phyloP scores from a whole-genome alignment of 1,139 yeast species.

The Yarrowia galli region DNA sequence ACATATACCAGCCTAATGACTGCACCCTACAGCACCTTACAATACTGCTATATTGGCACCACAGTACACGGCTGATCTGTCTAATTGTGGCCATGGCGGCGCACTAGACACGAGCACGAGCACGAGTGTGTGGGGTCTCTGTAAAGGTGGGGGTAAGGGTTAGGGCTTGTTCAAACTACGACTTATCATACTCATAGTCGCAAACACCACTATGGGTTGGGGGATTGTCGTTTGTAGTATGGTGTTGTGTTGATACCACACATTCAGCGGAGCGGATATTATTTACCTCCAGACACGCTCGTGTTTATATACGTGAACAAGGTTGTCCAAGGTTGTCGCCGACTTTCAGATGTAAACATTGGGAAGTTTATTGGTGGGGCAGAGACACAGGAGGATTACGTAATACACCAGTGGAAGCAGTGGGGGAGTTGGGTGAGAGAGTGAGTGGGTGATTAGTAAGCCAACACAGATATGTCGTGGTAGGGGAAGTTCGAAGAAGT shows the following conservation, averaged over 20 bases:
- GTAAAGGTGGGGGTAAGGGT: not conserved
- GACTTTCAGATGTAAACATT: constrained; percentile 21
- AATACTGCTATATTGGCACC: not conserved
- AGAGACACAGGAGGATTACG: not conserved
- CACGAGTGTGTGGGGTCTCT: not conserved
- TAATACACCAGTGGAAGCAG: not conserved
- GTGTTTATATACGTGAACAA: constrained; percentile 17
- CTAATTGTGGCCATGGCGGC: too few species aligned
- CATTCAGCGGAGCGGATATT: too few species aligned
- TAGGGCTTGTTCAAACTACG: not conserved
- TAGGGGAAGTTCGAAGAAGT: too few species aligned
- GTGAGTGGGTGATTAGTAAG: too few species aligned
- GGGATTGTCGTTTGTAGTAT: too few species aligned
- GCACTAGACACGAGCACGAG: not conserved
- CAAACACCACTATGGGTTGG: not conserved
- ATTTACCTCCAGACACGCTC: constrained; percentile 5
- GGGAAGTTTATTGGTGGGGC: not conserved
- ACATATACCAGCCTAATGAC: not conserved
- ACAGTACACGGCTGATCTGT: constrained; percentile 2
- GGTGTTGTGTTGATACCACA: too few species aligned
- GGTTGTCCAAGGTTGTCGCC: not conserved
- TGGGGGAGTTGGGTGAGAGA: too few species aligned
- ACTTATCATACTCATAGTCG: too few species aligned
- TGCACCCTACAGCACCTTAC: not conserved
- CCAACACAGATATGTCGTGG: too few species aligned